A percentile compares a stretch with the other conserved stretches of the same genome.
Conservation (phyloP, 139 green algal genomes). For the Chlamydomonas applanata region DNA sequence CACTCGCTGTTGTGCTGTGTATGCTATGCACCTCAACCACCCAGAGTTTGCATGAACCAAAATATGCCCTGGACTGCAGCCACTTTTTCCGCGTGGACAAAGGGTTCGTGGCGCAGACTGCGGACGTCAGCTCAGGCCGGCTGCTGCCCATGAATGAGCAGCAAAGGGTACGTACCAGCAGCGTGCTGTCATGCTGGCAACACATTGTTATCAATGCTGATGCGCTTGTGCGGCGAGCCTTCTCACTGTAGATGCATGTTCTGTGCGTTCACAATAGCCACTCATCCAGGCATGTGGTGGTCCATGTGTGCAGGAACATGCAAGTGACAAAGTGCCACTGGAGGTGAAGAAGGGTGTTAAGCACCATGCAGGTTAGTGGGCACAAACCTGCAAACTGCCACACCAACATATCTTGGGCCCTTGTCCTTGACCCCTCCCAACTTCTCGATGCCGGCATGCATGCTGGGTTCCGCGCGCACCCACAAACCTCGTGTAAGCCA, state of each 20-base stretch:
- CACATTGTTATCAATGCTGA: too few relatives aligned
- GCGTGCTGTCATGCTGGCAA: too few relatives aligned
- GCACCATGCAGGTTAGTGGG: slow-evolving; percentile 44
- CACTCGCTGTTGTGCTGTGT: background rate
- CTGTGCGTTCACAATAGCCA: too few relatives aligned
- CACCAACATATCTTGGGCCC: too few relatives aligned
- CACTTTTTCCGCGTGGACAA: slow-evolving; percentile 67
- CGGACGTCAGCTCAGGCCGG: slow-evolving; percentile 42
- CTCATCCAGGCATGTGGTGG: background rate
- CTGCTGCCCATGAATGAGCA: slow-evolving; percentile 41
- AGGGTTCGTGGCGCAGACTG: slow-evolving; percentile 89
- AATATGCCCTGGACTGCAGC: background rate
- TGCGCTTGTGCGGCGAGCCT: too few relatives aligned
- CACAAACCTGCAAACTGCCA: too few relatives aligned
- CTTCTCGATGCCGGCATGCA: too few relatives aligned
- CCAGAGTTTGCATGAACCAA: background rate
- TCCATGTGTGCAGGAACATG: slow-evolving; percentile 45
- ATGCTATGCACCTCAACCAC: background rate
- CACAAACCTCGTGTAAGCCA: too few relatives aligned
- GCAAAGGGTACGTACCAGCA: slow-evolving; percentile 43
- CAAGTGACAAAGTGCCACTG: slow-evolving; percentile 68
- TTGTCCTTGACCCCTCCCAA: too few relatives aligned
- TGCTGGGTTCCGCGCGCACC: too few relatives aligned
- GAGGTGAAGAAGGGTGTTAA: slow-evolving; percentile 68
- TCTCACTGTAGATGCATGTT: too few relatives aligned